These are phyloP conservation scores for Hymenoscyphus albidus DNA, from an alignment of 2,329 filamentous ascomycete species.

Conservation along the genomic window DNA sequence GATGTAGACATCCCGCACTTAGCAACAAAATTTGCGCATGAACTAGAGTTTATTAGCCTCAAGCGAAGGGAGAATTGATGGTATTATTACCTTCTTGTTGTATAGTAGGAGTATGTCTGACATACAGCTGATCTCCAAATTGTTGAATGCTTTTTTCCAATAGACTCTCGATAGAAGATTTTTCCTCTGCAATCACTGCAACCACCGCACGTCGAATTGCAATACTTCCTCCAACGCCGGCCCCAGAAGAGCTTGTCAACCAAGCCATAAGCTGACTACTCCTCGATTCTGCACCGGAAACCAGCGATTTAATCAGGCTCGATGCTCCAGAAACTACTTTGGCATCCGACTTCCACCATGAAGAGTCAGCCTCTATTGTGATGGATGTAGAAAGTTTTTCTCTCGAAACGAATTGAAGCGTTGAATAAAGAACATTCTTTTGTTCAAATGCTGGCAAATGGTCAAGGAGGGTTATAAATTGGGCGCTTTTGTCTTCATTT, in stretches of 20 bases:
- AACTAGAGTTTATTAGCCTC: conserved; percentile 46
- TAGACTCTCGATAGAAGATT: conserved; percentile 49
- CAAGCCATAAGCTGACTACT: conserved; percentile 57
- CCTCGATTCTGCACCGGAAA: conserved; percentile 46
- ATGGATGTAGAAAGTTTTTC: conserved; percentile 24
- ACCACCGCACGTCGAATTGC: conserved; percentile 65
- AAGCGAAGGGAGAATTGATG: conserved; percentile 5
- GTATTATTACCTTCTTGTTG: conserved; percentile 74
- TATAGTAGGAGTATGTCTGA: conserved; percentile 77
- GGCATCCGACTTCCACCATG: conserved; percentile 34
- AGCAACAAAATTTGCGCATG: conserved; percentile 78
- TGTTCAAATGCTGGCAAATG: conserved; percentile 31
- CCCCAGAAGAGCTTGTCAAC: conserved; percentile 61
- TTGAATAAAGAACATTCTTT: conserved; percentile 27
- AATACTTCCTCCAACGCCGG: conserved; percentile 60
- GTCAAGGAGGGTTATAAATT: conserved; percentile 28
- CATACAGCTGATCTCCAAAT: conserved; percentile 84
- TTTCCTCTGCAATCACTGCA: conserved; percentile 51
- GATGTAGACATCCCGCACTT: conserved; percentile 69
- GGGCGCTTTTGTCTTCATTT: conserved; percentile 18
- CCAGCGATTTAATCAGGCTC: conserved; percentile 49
- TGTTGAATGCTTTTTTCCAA: conserved; percentile 66
- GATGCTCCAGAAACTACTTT: conserved; percentile 54
- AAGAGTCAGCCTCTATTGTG: conserved; percentile 26
- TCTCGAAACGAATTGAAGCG: conserved; percentile 30